A percentile compares a stretch with the other conserved stretches of the same genome.
Conservation (phyloP, 2,329 filamentous ascomycete genomes). For the Curvularia sp. region DNA sequence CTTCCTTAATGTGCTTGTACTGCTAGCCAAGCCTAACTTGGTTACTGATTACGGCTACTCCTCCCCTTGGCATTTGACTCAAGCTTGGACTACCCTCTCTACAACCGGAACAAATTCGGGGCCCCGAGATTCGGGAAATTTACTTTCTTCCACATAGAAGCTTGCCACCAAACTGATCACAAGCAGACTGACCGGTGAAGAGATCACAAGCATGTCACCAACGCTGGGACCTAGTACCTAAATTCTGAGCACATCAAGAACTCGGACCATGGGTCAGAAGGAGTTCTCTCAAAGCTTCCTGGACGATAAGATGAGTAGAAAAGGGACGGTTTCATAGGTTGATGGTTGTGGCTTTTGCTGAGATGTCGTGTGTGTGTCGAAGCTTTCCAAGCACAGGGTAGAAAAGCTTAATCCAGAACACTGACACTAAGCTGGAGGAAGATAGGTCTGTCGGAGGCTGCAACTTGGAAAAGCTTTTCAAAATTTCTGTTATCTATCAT, state of each 20-base stretch:
- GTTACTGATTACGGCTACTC: not conserved
- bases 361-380: not conserved
- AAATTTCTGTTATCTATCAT: not conserved
- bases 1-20: not conserved
- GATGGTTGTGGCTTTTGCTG: not conserved
- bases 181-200: not conserved
- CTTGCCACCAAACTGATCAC: not conserved
- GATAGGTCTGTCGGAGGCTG: not conserved
- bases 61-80: not conserved
- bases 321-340: not conserved
- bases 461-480: not conserved
- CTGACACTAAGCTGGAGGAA: not conserved
- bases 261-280: not conserved
- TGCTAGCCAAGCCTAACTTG: slow-evolving; percentile 2
- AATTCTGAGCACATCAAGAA: not conserved
- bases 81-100: not conserved
- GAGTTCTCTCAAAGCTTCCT: too few species aligned
- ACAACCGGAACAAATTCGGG: not conserved
- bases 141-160: too few species aligned
- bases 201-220: not conserved
- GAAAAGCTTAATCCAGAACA: not conserved
- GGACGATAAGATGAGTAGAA: not conserved
- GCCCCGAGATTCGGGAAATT: not conserved
- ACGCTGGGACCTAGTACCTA: not conserved
- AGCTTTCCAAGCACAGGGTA: not conserved